Conservation (phyloP, 75 land plant species). For the Chamaecyparis obtusa region DNA sequence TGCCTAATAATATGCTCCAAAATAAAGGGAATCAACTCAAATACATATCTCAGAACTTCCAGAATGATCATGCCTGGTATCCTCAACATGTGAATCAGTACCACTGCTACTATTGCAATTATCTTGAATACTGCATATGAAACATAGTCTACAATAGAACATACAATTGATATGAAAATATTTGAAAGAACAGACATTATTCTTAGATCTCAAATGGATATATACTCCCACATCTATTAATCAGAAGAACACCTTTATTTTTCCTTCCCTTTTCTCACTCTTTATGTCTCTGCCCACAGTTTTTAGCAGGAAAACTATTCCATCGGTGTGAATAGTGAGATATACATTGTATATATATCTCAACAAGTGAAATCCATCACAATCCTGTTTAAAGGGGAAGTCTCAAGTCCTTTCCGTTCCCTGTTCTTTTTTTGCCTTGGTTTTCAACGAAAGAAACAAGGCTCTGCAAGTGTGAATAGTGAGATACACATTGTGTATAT, state of each 20-base stretch:
- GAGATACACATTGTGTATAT: conserved; percentile 7
- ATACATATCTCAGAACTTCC: neutral
- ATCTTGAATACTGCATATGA: neutral
- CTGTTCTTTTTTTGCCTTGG: neutral
- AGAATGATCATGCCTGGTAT: neutral
- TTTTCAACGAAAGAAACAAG: neutral
- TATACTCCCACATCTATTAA: neutral
- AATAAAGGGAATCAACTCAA: neutral
- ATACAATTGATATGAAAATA: neutral
- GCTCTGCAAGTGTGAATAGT: neutral
- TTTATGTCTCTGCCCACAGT: neutral
- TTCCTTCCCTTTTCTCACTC: neutral
- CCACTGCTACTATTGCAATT: neutral
- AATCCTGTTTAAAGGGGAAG: neutral
- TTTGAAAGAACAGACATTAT: neutral
- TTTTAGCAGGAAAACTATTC: neutral
- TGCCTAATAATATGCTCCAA: neutral
- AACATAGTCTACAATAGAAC: neutral
- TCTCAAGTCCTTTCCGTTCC: neutral
- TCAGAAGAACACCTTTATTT: neutral
- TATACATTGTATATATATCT: neutral
- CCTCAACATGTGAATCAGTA: neutral
- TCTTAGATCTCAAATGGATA: neutral
- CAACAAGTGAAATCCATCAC: neutral
- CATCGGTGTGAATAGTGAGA: neutral